phyloP scores from a whole-genome alignment of 768 basidiomycete species.

The Tulasnella sp. region DNA sequence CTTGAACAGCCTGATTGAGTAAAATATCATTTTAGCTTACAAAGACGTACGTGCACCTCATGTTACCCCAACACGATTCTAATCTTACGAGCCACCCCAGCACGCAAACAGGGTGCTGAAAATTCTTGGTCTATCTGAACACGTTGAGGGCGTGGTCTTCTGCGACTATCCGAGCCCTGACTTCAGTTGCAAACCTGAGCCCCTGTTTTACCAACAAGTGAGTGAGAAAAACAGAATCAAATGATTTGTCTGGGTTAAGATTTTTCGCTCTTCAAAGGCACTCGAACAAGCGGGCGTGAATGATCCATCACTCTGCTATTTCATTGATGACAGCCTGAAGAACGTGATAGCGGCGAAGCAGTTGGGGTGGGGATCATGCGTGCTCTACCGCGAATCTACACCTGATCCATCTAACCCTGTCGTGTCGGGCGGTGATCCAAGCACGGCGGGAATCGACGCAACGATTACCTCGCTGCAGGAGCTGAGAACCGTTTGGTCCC shows the following conservation, averaged over 20 bases:
- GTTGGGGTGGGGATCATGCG: conserved; percentile 69
- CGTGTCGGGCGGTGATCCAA: conserved; percentile 41
- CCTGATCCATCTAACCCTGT: neutral
- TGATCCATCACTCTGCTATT: conserved; percentile 69
- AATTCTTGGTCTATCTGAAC: conserved; percentile 68
- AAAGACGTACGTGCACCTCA: neutral
- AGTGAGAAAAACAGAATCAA: conserved; percentile 8
- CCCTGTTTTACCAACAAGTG: conserved; percentile 64
- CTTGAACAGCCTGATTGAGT: conserved; percentile 23
- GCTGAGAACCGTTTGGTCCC: conserved; percentile 67
- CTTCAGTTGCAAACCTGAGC: conserved; percentile 79
- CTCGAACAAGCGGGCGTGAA: conserved; percentile 56
- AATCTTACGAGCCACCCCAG: conserved; percentile 41
- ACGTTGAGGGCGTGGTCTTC: conserved; percentile 68
- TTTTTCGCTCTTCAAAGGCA: conserved; percentile 48
- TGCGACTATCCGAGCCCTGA: conserved; percentile 68
- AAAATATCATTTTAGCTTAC: neutral
- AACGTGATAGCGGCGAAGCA: conserved; percentile 66
- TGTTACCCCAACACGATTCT: neutral
- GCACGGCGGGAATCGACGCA: conserved; percentile 47
- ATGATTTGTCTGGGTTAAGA: neutral
- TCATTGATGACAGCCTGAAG: conserved; percentile 69
- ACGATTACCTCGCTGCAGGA: conserved; percentile 60
- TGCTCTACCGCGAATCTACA: conserved; percentile 57
- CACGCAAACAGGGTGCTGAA: conserved; percentile 76